Conservation (phyloP, 179 eudicot genomes). For the Vitellaria paradoxa region DNA sequence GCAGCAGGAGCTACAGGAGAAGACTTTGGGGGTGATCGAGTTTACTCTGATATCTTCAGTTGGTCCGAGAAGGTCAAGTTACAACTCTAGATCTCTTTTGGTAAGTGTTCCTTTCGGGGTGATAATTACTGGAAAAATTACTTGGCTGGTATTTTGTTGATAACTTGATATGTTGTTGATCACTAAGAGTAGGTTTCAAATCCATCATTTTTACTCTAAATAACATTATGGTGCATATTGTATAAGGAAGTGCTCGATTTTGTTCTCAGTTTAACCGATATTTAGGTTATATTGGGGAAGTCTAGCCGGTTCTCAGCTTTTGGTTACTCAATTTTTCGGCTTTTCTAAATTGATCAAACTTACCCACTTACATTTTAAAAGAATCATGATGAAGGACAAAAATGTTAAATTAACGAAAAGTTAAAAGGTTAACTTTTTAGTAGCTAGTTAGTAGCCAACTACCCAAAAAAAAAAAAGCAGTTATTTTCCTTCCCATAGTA, state of each 20-base stretch:
- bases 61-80: constrained; percentile 77
- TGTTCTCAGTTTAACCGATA: neutral
- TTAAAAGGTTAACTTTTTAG: too few relatives aligned
- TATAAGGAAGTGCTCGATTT: neutral
- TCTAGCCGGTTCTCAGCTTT: too few relatives aligned
- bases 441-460: too few relatives aligned
- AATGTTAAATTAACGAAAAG: too few relatives aligned
- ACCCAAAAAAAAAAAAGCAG: too few relatives aligned
- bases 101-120: constrained; percentile 12
- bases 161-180: neutral
- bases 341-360: too few relatives aligned
- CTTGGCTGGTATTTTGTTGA: neutral
- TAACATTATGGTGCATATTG: too few relatives aligned
- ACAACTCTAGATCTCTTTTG: constrained; percentile 32
- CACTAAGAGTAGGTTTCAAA: neutral
- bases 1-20: constrained; percentile 81
- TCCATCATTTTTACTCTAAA: neutral
- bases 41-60: constrained; percentile 68
- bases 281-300: too few relatives aligned
- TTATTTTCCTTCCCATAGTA: too few relatives aligned
- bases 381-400: too few relatives aligned
- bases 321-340: too few relatives aligned
- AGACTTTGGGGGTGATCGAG: constrained; percentile 78
- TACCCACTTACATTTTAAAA: too few relatives aligned
- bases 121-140: neutral